Conservation (phyloP, 2,329 filamentous ascomycete species). For the Talaromyces sp. region DNA sequence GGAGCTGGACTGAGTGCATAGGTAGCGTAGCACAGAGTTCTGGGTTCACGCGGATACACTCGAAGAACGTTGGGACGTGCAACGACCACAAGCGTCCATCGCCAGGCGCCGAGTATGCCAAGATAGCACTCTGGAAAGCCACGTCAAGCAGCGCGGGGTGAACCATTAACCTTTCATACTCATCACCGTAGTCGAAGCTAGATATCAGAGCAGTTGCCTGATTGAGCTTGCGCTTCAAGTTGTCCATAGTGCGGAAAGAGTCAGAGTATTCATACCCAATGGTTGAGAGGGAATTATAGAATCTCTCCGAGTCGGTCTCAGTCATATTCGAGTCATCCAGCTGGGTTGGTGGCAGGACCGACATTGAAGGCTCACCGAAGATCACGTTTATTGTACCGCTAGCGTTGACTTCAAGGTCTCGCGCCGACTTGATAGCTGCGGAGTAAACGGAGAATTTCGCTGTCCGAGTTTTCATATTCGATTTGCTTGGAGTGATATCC, state of each 20-base stretch:
- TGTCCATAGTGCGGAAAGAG: background rate
- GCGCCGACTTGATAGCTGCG: background rate
- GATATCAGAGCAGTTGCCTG: background rate
- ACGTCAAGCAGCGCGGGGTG: constrained; percentile 26
- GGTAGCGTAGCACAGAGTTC: too few species aligned
- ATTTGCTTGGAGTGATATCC: background rate
- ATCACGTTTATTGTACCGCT: background rate
- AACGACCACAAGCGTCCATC: constrained; percentile 21
- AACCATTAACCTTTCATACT: constrained; percentile 8
- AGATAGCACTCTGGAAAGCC: constrained; percentile 19
- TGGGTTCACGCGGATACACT: constrained; percentile 11
- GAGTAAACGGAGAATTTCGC: constrained; percentile 3
- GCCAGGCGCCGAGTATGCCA: constrained; percentile 17
- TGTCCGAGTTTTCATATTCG: background rate
- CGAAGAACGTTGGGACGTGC: constrained; percentile 18
- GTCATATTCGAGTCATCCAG: background rate
- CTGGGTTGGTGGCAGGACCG: background rate
- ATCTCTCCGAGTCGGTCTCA: background rate
- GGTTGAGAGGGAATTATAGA: background rate
- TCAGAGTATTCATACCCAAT: constrained; percentile 5
- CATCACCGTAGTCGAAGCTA: constrained; percentile 2
- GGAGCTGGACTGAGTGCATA: too few species aligned
- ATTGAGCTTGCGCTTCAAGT: background rate
- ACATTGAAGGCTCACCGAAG: background rate
- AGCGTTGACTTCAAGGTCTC: background rate